Percentiles rank a stretch among this genome's conserved stretches.
These are phyloP conservation scores for Alternaria angustiovoidea DNA, from an alignment of 2,329 filamentous ascomycete species.

Conservation along the genomic window DNA sequence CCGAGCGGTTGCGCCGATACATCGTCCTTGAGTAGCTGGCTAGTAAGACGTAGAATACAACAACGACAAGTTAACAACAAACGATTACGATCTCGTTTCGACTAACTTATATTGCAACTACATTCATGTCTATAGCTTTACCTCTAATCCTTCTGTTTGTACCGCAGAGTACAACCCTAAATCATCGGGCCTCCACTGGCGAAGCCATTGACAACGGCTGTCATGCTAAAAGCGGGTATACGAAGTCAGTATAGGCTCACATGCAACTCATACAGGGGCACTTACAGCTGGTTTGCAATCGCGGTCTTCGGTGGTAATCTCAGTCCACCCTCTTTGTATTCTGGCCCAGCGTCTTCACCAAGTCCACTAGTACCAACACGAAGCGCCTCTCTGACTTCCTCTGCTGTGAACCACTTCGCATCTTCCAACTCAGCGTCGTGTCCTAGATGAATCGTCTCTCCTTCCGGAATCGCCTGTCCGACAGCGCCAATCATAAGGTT, in stretches of 20 bases:
- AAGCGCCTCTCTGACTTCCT: slow-evolving; percentile 81
- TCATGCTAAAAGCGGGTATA: slow-evolving; percentile 58
- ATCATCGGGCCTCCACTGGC: slow-evolving; percentile 61
- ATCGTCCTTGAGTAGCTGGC: slow-evolving; percentile 78
- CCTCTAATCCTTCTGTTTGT: background rate
- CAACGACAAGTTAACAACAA: slow-evolving; percentile 10
- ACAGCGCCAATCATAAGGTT: slow-evolving; percentile 72
- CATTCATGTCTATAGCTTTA: slow-evolving; percentile 1
- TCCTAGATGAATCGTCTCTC: slow-evolving; percentile 81
- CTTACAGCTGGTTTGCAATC: slow-evolving; percentile 82
- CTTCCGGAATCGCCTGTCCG: slow-evolving; percentile 80
- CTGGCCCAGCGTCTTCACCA: slow-evolving; percentile 68
- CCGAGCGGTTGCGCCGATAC: slow-evolving; percentile 87
- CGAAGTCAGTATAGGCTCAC: background rate
- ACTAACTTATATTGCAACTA: slow-evolving; percentile 2
- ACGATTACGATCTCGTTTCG: slow-evolving; percentile 11
- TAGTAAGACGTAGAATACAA: slow-evolving; percentile 3
- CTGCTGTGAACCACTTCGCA: slow-evolving; percentile 86
- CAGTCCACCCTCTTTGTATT: slow-evolving; percentile 78
- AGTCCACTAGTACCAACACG: slow-evolving; percentile 71
- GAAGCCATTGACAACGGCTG: slow-evolving; percentile 80
- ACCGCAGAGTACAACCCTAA: slow-evolving; percentile 21
- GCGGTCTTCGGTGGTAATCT: slow-evolving; percentile 85
- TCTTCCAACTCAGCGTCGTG: slow-evolving; percentile 92
- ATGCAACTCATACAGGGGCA: background rate